Evolutionary conservation across 345 rosid species (phyloP), one percentile per base, ranked within the genome.

Genomic region (Eucalyptus erythrocorys): DNA sequence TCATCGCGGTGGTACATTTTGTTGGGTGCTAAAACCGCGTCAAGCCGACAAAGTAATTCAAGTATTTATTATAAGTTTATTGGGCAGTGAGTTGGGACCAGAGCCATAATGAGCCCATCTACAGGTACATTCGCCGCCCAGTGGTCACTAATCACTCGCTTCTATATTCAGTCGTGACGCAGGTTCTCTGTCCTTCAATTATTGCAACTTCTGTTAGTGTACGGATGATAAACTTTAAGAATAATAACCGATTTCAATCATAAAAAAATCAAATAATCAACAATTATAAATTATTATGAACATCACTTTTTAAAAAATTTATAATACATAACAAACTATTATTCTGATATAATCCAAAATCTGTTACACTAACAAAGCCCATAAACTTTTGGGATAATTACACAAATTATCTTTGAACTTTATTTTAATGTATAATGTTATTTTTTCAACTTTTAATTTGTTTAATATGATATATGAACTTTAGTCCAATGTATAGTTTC

Each of bases 281-380:
- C 37, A 37, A 21, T 5, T 10, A 42, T 10, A 51, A 51, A 51
- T 19, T 19, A 51, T 51, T 51, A 19, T 19, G 0, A 1, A 51
- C 4, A 1, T 0, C 17, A 17, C 9, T 45, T 45, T 45, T 45
- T 9, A 1, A 42, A 50, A 50, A 50, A 17, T 1, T 50, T 17
- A 51, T 19, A 7, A 1, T 0, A 0, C 0, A 19, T 0, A 3
- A 1, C 2, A 51, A 19, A 51, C 1, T 51, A 0, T 51, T 19
- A 51, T 7, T 3, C 1, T 3, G 0, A 7, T 0, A 0, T 51
- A 17, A 0, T 50, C 9, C 2, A 50, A 50, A 50, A 17, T 2
- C 4, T 50, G 1, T 50, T 50, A 50, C 4, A 19, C 1, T 3
- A 19, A 0, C 9, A 51, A 51, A 19, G 24, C 0, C 10, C 1